Base-by-base conservation (phyloP, 2,329 filamentous ascomycete species). In the Sporothrix brasiliensis region DNA sequence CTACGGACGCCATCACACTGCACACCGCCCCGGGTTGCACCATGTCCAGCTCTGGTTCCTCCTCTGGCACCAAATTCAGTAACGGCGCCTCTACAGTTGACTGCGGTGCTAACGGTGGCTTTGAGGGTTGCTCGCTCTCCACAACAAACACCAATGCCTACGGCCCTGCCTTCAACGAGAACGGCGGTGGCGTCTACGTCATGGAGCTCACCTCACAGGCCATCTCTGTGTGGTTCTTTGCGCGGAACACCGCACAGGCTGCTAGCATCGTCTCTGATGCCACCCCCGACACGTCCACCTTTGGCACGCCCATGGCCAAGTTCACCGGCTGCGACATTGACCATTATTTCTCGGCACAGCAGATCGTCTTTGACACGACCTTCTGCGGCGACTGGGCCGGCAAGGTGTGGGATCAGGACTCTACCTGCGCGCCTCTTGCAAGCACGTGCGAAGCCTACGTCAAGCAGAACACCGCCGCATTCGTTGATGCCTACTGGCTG, bases 301-400 rank as follows among this genome's bases (percentile, higher is more conserved):
- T 93, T 90, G 89, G 88, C 14, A 81, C 78, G 0, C 92, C 94
- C 0, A 78, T 86, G 1, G 92, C 91, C 11, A 83, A 83, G 47
- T 97, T 96, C 80, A 80, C 83, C 4, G 84, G 83, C 70, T 97
- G 94, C 80, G 82, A 94, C 75, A 91, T 97, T 73, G 83, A 89
- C 72, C 74, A 80, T 1, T 85, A 90, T 79, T 96, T 97, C 82
- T 82, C 82, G 72, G 80, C 90, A 72, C 86, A 97, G 81, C 87
- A 90, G 75, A 88, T 97, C 73, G 87, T 94, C 73, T 89, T 95
- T 79, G 88, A 94, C 80, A 95, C 89, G 0, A 91, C 91, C 6
- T 92, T 97, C 79, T 97, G 94, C 79, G 94, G 94, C 24, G 87
- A 91, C 77, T 97, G 93, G 93, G 93, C 93, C 9, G 92, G 92